Conservation (phyloP, 352 stramenopile species). For the Saprolegnia parasitica region DNA sequence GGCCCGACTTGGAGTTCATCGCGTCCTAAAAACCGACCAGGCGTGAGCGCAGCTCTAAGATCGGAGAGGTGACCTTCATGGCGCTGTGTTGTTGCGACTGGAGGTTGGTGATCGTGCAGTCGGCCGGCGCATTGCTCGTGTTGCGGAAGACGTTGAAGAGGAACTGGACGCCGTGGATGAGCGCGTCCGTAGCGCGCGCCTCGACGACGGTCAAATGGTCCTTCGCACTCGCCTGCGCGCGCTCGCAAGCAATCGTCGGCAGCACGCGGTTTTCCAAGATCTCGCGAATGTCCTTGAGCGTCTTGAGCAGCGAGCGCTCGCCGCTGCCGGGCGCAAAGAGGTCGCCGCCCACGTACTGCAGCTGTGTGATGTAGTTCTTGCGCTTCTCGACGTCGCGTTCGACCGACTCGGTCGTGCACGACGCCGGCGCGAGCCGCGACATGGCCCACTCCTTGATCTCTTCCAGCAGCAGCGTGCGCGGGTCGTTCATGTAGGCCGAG, state of each 20-base stretch:
- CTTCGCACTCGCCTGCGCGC: conserved; percentile 69
- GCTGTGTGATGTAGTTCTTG: conserved; percentile 67
- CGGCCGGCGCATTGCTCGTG: conserved; percentile 70
- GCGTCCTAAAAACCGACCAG: conserved; percentile 50
- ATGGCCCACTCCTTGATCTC: conserved; percentile 86
- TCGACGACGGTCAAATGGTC: conserved; percentile 78
- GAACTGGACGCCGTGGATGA: conserved; percentile 85
- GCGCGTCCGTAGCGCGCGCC: conserved; percentile 63
- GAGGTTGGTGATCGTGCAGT: conserved; percentile 82
- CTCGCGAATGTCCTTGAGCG: conserved; percentile 74
- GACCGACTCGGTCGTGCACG: conserved; percentile 72
- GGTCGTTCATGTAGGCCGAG: conserved; percentile 76
- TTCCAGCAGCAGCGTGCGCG: conserved; percentile 68
- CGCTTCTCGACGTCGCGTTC: conserved; percentile 65
- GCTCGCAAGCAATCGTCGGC: conserved; percentile 73
- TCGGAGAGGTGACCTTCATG: conserved; percentile 45
- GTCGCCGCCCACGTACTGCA: conserved; percentile 74
- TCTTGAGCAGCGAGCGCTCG: conserved; percentile 70
- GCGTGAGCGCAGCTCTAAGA: too few relatives aligned
- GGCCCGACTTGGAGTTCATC: conserved; percentile 75
- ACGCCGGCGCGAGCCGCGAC: conserved; percentile 61
- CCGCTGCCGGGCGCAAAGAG: conserved; percentile 71
- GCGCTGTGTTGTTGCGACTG: conserved; percentile 73
- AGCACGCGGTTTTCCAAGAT: conserved; percentile 73
- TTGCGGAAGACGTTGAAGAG: conserved; percentile 83